Evolutionary conservation across 1,284 basidiomycete species (phyloP), one percentile per base, ranked within the genome.

Genomic region (Sanghuangporus weigelae): DNA sequence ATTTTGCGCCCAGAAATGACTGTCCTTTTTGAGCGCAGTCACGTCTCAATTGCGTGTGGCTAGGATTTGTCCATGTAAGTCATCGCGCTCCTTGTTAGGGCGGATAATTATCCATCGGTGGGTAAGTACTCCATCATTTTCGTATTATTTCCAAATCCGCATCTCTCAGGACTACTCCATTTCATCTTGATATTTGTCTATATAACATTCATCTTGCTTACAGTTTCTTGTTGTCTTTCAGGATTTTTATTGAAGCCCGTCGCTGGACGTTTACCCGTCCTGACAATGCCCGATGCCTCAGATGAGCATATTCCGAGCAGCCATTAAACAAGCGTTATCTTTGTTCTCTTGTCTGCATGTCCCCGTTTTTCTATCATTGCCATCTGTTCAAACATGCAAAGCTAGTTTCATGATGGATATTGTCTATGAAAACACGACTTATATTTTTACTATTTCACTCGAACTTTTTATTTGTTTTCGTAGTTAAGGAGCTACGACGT

Each of bases 21-120:
- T 38, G 36, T 10, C 10, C 36, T 38, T 19, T 10, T 14, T 48
- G 36, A 21, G 42, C 12, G 35, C 53, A 6, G 23, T 14, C 42
- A 39, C 19, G 51, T 35, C 54, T 55, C 42, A 57, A 44, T 51
- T 46, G 44, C 26, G 61, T 57, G 59, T 39, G 36, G 38, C 63
- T 55, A 31, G 63, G 36, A 57, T 59, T 7, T 65, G 63, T 11
- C 26, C 60, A 65, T 58, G 31, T 44, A 56, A 62, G 63, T 46
- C 63, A 65, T 65, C 63, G 63, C 63, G 63, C 63, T 65, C 63
- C 63, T 65, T 65, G 63, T 65, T 65, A 65, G 63, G 63, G 48
- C 51, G 63, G 59, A 46, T 65, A 62, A 42, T 60, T 39, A 40
- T 60, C 51, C 63, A 64, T 48, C 54, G 40, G 50, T 49, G 40